Base-by-base conservation (phyloP, 768 basidiomycete species). In the Nevesoporus exiguus region DNA sequence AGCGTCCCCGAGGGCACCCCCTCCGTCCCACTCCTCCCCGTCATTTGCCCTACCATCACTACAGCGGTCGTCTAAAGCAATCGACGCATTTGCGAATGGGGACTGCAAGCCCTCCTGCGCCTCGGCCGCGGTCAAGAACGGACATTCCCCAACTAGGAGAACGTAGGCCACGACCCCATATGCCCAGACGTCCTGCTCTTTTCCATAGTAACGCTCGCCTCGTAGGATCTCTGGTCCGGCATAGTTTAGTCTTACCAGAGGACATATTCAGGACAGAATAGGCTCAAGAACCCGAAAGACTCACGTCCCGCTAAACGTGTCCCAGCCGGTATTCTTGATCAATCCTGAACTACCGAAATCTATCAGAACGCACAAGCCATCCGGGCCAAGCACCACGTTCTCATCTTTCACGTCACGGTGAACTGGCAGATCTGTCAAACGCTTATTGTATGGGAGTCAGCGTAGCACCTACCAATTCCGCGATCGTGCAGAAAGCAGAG, bases 361-460 rank as follows among this genome's bases (percentile, higher is more conserved):
- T 66, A 99, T 98, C 64, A 99, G 71, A 68, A 98, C 85, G 67
- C 91, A 93, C 66, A 81, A 84, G 29, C 91, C 94, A 42, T 80
- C 72, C 15, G 86, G 83, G 8, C 88, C 90, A 40, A 93, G 78
- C 34, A 93, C 86, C 15, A 93, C 89, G 68, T 98, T 97, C 71
- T 99, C 96, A 63, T 99, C 96, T 73, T 99, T 99, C 71, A 99
- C 86, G 65, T 99, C 96, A 49, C 96, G 90, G 71, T 99, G 96
- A 10, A 98, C 90, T 91, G 59, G 10, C 21, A 44, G 25, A 51
- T 44, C 37, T 48, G 51, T 60, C 46, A 61, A 36, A 39, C 45
- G 31, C 55, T 53, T 57, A 57, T 41, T 45, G 39, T 40, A 42
- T 34, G n/a, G 21, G 21, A 13, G 47, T 42, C 3, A 11, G 21